A percentile compares a stretch with the other conserved stretches of the same genome.
These are phyloP conservation scores for Trichoderma gamsii DNA, from an alignment of 495 filamentous ascomycete genomes.

Conservation along the genomic window DNA sequence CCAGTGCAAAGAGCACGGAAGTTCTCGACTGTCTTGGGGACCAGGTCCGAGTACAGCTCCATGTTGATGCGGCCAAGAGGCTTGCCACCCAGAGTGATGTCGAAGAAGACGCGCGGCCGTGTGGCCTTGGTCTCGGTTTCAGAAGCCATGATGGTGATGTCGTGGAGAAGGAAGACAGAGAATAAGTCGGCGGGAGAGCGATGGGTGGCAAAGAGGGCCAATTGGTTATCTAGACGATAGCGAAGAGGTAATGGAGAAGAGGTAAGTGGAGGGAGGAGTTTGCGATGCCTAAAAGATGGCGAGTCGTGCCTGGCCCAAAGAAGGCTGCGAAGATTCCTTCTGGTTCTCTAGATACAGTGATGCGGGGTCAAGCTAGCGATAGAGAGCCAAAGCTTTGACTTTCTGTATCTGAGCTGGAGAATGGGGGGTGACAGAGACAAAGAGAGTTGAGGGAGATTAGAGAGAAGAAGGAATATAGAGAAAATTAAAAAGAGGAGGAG, in stretches of 20 bases:
- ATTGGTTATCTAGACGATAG: neutral
- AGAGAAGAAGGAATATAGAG: neutral
- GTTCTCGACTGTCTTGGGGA: slow-evolving; percentile 92
- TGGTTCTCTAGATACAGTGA: neutral
- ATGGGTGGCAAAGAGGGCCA: neutral
- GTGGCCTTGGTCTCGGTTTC: slow-evolving; percentile 29
- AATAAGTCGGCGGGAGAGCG: neutral
- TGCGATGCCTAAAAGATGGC: neutral
- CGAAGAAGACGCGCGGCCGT: slow-evolving; percentile 79
- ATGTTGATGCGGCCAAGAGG: slow-evolving; percentile 69
- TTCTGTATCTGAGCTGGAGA: neutral
- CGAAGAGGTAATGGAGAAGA: neutral
- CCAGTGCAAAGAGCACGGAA: slow-evolving; percentile 95
- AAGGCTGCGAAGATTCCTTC: neutral
- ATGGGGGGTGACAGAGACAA: neutral
- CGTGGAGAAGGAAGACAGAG: neutral
- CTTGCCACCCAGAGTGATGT: slow-evolving; percentile 71
- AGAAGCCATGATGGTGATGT: slow-evolving; percentile 33
- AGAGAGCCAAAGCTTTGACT: neutral
- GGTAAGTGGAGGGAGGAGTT: neutral
- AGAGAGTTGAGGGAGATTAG: neutral
- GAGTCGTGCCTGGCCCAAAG: neutral
- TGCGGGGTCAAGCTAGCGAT: slow-evolving; percentile 9
- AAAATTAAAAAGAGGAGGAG: neutral
- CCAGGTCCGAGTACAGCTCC: slow-evolving; percentile 84